Conservation (phyloP, 2,329 filamentous ascomycete species). For the Nemania bipapillata region DNA sequence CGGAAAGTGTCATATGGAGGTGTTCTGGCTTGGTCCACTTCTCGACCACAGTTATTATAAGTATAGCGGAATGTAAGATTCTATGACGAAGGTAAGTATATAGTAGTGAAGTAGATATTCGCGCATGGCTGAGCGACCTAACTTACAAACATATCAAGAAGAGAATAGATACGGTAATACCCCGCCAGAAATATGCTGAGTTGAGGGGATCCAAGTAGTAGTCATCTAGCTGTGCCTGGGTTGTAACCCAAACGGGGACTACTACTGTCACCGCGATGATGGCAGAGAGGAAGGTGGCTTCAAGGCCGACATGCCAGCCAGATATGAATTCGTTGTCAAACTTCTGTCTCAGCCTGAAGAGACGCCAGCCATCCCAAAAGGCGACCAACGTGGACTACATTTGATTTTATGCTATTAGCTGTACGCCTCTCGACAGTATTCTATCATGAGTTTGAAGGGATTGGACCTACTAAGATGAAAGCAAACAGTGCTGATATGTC, state of each 20-base stretch:
- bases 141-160: constrained; percentile 18
- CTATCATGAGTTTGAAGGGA: background rate
- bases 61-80: constrained; percentile 16
- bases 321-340: constrained; percentile 30
- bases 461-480: constrained; percentile 16
- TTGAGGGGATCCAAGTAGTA: background rate
- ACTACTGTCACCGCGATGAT: background rate
- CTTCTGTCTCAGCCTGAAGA: constrained; percentile 30
- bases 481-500: background rate
- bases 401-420: constrained; percentile 6
- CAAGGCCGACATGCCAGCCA: constrained; percentile 28
- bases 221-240: background rate
- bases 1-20: background rate
- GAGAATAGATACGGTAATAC: background rate
- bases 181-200: constrained; percentile 6
- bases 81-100: constrained; percentile 8
- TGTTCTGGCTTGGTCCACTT: constrained; percentile 26
- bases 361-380: constrained; percentile 35
- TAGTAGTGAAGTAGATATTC: background rate
- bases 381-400: constrained; percentile 30
- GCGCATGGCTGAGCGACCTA: background rate
- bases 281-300: constrained; percentile 9
- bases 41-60: constrained; percentile 23
- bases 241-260: background rate
- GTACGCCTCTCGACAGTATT: no score